Base-by-base conservation (phyloP, 202 grass and related monocot genomes). In the Schoenoplectus triqueter region DNA sequence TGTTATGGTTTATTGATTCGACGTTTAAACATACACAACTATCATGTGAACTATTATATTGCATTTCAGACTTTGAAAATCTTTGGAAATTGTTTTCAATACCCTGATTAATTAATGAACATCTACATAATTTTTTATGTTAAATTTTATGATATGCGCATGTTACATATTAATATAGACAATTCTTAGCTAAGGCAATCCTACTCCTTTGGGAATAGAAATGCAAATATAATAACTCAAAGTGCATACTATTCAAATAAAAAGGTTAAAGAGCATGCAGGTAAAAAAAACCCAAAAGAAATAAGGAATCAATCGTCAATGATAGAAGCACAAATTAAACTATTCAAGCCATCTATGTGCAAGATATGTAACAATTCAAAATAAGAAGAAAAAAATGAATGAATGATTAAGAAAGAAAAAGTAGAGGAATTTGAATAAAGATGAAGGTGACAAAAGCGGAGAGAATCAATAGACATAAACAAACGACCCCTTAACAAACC, bases 361-460 rank as follows among this genome's bases (percentile, higher is more conserved):
- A 82, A 66, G 31, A 22, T 66, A 65, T 70, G 47, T 54, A 69
- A 18, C 64, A 70, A 42, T 21, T 2, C 40, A 0, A 56, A 68
- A 40, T 1, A 80, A 65, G 48, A 44, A 62, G 17, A 80, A 49
- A 82, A 44, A 44, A 66, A 50, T 52, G 4, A 21, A 82, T 14
- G 50, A 48, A 67, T 20, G 47, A 82, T 65, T 19, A 66, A 67
- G 3, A 67, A 66, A 67, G 80, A 83, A 70, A 83, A 83, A 71
- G 81, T 57, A 56, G 21, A 83, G 31, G 81, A 83, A 59, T 48
- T 31, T 57, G 46, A 70, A 83, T 83, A 83, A 83, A 83, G 81
- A 71, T 83, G 47, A 83, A 83, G 66, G 66, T 83, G 65, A 71
- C 81, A 83, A 83, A 83, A 83, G 62, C 22, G 62, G 31, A 44